phyloP scores from a whole-genome alignment of 2,329 filamentous ascomycete species.

The Escovopsis sp. region DNA sequence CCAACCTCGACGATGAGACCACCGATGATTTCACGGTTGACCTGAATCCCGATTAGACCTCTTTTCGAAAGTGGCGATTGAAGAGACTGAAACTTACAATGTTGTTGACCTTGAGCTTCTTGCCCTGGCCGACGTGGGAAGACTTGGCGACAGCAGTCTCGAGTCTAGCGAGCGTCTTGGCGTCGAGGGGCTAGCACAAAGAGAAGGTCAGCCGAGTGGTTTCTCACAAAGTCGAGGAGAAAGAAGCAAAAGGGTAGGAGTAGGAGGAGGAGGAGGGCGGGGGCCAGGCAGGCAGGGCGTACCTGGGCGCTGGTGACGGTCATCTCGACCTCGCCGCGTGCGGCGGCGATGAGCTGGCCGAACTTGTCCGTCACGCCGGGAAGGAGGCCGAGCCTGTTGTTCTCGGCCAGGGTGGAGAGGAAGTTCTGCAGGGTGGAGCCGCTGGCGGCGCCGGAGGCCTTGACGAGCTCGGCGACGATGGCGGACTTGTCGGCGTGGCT shows the following conservation, averaged over 20 bases:
- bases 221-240: neutral
- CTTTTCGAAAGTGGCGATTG: neutral
- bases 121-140: conserved; percentile 71
- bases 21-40: conserved; percentile 88
- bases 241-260: too few species aligned
- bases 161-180: conserved; percentile 70
- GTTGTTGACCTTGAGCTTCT: conserved; percentile 96
- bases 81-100: conserved; percentile 42
- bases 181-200: conserved; percentile 57
- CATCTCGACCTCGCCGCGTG: conserved; percentile 87
- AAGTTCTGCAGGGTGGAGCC: conserved; percentile 90
- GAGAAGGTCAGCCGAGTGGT: conserved; percentile 10
- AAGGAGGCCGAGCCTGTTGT: conserved; percentile 83
- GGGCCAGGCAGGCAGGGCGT: conserved; percentile 20
- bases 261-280: too few species aligned
- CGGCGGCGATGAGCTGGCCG: conserved; percentile 68
- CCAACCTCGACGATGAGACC: conserved; percentile 92
- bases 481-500: conserved; percentile 64
- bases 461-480: conserved; percentile 78
- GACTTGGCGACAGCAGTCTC: conserved; percentile 85
- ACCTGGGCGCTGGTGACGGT: conserved; percentile 81
- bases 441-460: conserved; percentile 55
- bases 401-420: conserved; percentile 76
- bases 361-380: conserved; percentile 81
- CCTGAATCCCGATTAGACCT: conserved; percentile 29